These are phyloP conservation scores for Carpinus viminea DNA, from an alignment of 306 rosid species.

Conservation along the genomic window DNA sequence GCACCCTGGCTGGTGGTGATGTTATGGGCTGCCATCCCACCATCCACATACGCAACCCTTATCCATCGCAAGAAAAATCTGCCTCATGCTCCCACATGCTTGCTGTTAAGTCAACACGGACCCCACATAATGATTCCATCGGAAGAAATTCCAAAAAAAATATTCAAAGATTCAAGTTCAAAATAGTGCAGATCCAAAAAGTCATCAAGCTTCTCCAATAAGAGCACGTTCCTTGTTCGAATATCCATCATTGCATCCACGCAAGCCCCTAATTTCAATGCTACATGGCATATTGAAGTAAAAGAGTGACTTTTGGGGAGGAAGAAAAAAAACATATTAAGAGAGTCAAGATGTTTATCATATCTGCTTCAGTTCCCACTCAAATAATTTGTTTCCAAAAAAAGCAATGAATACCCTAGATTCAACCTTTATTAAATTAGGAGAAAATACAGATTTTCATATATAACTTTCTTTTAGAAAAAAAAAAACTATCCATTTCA, in stretches of 20 bases:
- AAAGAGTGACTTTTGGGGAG: background rate
- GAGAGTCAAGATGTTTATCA: background rate
- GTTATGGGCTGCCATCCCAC: too few species aligned
- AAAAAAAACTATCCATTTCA: background rate
- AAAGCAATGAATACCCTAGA: background rate
- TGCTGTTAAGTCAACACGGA: background rate
- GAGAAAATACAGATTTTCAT: background rate
- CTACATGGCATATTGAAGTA: background rate
- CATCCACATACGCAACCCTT: background rate
- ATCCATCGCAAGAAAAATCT: background rate
- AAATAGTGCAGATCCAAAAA: background rate
- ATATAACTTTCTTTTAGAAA: too few species aligned
- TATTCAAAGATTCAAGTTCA: background rate
- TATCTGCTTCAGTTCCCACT: background rate
- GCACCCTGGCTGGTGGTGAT: background rate
- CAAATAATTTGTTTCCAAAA: background rate
- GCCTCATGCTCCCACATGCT: background rate
- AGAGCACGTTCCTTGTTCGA: background rate
- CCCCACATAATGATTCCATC: background rate
- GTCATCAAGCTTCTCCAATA: background rate
- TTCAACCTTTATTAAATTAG: background rate
- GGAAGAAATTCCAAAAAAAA: background rate
- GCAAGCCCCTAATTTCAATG: background rate
- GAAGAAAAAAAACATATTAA: too few species aligned
- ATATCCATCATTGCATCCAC: background rate